A percentile compares a stretch with the other conserved stretches of the same genome.
Conservation (phyloP, 2,329 filamentous ascomycete species). For the Huntiella moniliformis region DNA sequence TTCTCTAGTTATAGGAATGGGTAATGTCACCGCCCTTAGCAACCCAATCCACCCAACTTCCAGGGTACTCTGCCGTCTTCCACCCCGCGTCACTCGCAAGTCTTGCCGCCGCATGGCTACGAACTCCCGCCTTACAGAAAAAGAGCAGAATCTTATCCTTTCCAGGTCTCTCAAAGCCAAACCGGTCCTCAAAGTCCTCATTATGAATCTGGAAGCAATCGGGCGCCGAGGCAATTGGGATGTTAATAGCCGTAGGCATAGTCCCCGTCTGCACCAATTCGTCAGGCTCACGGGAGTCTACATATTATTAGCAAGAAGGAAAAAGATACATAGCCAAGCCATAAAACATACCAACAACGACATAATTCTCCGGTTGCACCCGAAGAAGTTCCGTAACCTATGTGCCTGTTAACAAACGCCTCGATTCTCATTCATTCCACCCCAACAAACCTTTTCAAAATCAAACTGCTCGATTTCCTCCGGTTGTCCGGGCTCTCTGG, state of each 20-base stretch:
- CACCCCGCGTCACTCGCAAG: conserved; percentile 65
- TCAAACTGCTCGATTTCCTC: conserved; percentile 4
- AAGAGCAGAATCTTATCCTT: conserved; percentile 51
- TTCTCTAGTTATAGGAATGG: conserved; percentile 8
- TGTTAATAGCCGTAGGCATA: conserved; percentile 67
- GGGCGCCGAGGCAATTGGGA: conserved; percentile 58
- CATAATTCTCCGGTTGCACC: conserved; percentile 7
- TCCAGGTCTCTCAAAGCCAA: conserved; percentile 53
- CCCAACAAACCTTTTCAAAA: conserved; percentile 8
- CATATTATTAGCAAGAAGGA: neutral
- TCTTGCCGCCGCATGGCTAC: conserved; percentile 57
- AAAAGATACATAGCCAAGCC: too few species aligned
- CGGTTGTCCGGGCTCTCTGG: too few species aligned
- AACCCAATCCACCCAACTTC: conserved; percentile 71
- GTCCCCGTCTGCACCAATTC: conserved; percentile 46
- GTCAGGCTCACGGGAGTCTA: conserved; percentile 53
- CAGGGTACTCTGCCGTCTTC: conserved; percentile 53
- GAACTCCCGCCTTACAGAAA: conserved; percentile 83
- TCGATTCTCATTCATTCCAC: neutral
- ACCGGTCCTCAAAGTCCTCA: conserved; percentile 67
- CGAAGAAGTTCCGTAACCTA: conserved; percentile 7
- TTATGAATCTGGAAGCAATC: conserved; percentile 60
- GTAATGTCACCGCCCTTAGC: conserved; percentile 39
- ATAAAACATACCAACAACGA: conserved; percentile 9
- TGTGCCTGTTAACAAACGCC: neutral